phyloP scores from a whole-genome alignment of 192 early-diverging fungal species.

The Podila horticola region DNA sequence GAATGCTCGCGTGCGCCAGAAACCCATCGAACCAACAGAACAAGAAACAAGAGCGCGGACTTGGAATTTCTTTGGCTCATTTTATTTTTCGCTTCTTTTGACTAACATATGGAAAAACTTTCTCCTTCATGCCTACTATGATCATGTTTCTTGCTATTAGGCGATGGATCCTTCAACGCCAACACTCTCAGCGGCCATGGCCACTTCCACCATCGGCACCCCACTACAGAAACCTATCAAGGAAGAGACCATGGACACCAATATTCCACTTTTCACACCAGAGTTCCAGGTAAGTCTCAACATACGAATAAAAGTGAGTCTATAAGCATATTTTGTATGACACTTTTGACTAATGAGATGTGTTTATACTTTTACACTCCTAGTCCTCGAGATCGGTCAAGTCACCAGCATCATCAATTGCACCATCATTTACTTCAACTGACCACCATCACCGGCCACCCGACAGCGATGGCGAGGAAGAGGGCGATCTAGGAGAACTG shows the following conservation, averaged over 20 bases:
- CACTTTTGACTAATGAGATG: not conserved
- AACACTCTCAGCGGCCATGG: constrained; percentile 10
- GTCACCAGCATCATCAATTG: constrained; percentile 42
- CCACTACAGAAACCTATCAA: constrained; percentile 20
- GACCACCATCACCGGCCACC: constrained; percentile 17
- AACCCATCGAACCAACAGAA: not conserved
- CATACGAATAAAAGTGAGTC: not conserved
- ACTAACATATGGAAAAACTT: not conserved
- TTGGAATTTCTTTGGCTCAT: not conserved
- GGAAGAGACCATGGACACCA: constrained; percentile 19
- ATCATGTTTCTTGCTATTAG: constrained; percentile 6
- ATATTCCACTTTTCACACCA: constrained; percentile 28
- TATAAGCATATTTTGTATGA: not conserved
- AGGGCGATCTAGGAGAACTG: constrained; percentile 29
- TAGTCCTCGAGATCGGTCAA: constrained; percentile 26
- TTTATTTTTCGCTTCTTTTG: not conserved
- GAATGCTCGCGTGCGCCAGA: not conserved
- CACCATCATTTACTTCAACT: constrained; percentile 40
- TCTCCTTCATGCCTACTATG: not conserved
- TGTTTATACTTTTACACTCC: not conserved
- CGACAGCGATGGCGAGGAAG: constrained; percentile 30
- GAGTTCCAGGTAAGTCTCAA: constrained; percentile 26
- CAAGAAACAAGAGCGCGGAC: not conserved
- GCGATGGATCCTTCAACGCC: constrained; percentile 22
- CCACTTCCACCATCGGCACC: constrained; percentile 4